phyloP scores from a whole-genome alignment of 1,139 yeast species.

The Suhomyces bolitotheri region DNA sequence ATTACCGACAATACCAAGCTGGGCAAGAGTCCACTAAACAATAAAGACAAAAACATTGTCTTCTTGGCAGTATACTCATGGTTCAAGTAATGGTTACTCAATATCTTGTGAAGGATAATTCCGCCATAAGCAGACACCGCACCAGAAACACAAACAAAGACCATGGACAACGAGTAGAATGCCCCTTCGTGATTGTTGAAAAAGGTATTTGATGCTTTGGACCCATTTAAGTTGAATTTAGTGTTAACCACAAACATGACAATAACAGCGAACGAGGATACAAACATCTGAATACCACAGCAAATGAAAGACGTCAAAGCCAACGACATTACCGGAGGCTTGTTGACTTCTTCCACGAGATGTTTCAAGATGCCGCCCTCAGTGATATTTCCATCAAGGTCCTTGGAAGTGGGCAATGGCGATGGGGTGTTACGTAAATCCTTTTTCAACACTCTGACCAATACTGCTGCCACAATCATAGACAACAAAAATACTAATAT shows the following conservation, averaged over 20 bases:
- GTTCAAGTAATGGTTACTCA: conserved; percentile 40
- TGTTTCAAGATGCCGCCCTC: conserved; percentile 27
- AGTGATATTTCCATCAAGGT: conserved; percentile 8
- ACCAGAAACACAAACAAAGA: conserved; percentile 68
- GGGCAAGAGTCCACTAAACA: conserved; percentile 66
- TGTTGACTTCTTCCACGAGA: conserved; percentile 54
- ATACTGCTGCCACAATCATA: conserved; percentile 61
- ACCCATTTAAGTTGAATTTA: conserved; percentile 23
- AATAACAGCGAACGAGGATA: conserved; percentile 63
- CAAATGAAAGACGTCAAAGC: conserved; percentile 61
- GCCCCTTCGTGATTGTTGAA: conserved; percentile 66
- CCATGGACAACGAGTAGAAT: conserved; percentile 58
- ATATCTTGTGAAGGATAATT: conserved; percentile 56
- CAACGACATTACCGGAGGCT: conserved; percentile 49
- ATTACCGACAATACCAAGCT: conserved; percentile 54
- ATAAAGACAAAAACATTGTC: conserved; percentile 37
- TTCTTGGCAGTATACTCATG: conserved; percentile 22
- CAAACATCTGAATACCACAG: conserved; percentile 70
- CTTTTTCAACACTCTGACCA: conserved; percentile 51
- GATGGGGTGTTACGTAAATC: conserved; percentile 26
- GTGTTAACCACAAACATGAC: conserved; percentile 55
- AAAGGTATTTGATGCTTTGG: conserved; percentile 26
- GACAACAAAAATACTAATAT: conserved; percentile 61
- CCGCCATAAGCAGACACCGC: conserved; percentile 73
- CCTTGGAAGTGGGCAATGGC: conserved; percentile 14